phyloP scores from a whole-genome alignment of 2,329 filamentous ascomycete species.

The Lachnellula subtilissima region DNA sequence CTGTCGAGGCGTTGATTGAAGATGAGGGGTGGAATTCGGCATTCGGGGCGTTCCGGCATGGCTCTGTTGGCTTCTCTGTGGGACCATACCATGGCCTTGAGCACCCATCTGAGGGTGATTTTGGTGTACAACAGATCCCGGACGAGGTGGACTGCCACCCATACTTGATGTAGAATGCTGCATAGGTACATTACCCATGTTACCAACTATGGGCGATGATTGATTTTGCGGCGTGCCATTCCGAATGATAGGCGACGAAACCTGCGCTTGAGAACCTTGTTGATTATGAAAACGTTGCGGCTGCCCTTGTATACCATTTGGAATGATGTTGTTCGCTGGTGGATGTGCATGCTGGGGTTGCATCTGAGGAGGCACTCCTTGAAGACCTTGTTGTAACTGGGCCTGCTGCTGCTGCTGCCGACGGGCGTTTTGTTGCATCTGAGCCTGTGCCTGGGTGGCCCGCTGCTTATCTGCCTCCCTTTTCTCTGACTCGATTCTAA shows the following conservation, averaged over 20 bases:
- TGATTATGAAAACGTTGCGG: constrained; percentile 38
- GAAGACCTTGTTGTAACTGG: constrained; percentile 29
- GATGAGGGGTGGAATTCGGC: constrained; percentile 56
- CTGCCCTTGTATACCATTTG: constrained; percentile 35
- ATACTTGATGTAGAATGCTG: constrained; percentile 62
- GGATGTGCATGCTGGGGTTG: constrained; percentile 43
- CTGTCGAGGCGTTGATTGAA: constrained; percentile 56
- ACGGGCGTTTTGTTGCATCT: constrained; percentile 33
- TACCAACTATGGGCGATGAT: constrained; percentile 62
- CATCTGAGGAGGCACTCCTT: constrained; percentile 31
- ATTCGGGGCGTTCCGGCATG: constrained; percentile 61
- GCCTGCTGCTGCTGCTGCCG: constrained; percentile 23
- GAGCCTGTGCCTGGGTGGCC: constrained; percentile 37
- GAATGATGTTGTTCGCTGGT: constrained; percentile 38
- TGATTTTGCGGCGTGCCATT: constrained; percentile 59
- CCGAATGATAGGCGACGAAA: constrained; percentile 62
- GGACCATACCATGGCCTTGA: constrained; percentile 58
- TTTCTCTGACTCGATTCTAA: constrained; percentile 28
- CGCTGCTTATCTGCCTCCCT: constrained; percentile 32
- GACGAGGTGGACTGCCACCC: constrained; percentile 62
- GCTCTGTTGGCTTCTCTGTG: constrained; percentile 62
- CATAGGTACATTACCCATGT: constrained; percentile 47
- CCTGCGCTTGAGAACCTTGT: constrained; percentile 54
- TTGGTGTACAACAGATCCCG: constrained; percentile 58
- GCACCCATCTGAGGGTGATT: constrained; percentile 52